phyloP scores from a whole-genome alignment of 2,329 filamentous ascomycete genomes.

The Leptoxyphium fumago region DNA sequence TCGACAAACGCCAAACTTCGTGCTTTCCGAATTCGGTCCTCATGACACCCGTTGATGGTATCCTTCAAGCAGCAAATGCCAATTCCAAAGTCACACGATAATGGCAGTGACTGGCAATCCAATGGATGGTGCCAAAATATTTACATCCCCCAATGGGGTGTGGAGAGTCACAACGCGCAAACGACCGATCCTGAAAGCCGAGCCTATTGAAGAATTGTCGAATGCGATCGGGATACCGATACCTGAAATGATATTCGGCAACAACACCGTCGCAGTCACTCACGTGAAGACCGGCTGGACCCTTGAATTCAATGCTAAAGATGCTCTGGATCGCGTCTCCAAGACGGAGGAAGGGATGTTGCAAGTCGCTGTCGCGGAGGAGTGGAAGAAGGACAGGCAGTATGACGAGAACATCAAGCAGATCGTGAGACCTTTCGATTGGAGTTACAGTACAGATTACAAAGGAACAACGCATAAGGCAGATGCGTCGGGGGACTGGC shows the following conservation, averaged over 20 bases:
- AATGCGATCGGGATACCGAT: slow-evolving; percentile 67
- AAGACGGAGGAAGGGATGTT: slow-evolving; percentile 87
- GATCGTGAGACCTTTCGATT: slow-evolving; percentile 91
- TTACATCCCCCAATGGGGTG: slow-evolving; percentile 13
- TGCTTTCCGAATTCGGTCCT: too few species aligned
- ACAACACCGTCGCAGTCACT: slow-evolving; percentile 67
- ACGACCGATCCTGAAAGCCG: slow-evolving; percentile 85
- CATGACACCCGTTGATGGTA: too few species aligned
- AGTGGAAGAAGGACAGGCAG: slow-evolving; percentile 65
- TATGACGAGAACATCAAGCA: slow-evolving; percentile 79
- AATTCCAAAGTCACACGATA: neutral
- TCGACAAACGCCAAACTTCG: too few species aligned
- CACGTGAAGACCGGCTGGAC: slow-evolving; percentile 65
- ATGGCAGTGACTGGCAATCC: neutral
- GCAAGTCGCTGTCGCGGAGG: slow-evolving; percentile 79
- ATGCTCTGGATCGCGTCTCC: slow-evolving; percentile 80
- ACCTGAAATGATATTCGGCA: slow-evolving; percentile 98
- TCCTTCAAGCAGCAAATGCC: too few species aligned
- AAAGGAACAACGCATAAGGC: slow-evolving; percentile 45
- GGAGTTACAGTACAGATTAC: slow-evolving; percentile 91
- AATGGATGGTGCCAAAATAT: slow-evolving; percentile 7
- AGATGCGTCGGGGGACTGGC: slow-evolving; percentile 10
- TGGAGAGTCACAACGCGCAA: slow-evolving; percentile 61
- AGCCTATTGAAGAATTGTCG: slow-evolving; percentile 75
- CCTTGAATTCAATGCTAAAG: slow-evolving; percentile 68